Percentiles rank a stretch among this genome's conserved stretches.
Conservation (phyloP, 2,329 filamentous ascomycete genomes). For the Calonectria fujianensis region DNA sequence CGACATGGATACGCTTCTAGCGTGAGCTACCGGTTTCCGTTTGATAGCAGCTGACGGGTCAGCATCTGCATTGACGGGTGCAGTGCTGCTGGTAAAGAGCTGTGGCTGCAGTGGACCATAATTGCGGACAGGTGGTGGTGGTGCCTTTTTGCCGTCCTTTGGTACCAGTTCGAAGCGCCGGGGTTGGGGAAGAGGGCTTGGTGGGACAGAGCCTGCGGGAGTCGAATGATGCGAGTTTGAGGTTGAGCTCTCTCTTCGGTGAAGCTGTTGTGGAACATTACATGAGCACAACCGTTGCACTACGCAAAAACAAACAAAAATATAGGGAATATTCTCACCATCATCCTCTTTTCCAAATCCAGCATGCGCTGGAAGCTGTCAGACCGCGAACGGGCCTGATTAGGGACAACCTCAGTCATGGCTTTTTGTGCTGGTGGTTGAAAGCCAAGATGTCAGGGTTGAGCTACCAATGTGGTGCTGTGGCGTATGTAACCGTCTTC, state of each 20-base stretch:
- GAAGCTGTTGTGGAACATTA: constrained; percentile 14
- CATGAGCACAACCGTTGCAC: constrained; percentile 20
- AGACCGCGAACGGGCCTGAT: constrained; percentile 55
- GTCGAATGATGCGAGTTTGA: constrained; percentile 39
- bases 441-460: constrained; percentile 39
- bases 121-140: constrained; percentile 52
- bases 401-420: constrained; percentile 46
- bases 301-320: not conserved
- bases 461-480: constrained; percentile 39
- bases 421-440: constrained; percentile 24
- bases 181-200: constrained; percentile 46
- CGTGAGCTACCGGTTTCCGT: constrained; percentile 46
- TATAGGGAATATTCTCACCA: constrained; percentile 65
- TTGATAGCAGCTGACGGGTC: constrained; percentile 44
- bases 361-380: constrained; percentile 76
- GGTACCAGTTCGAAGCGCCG: constrained; percentile 54
- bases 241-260: constrained; percentile 28
- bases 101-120: constrained; percentile 49
- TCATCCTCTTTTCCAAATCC: constrained; percentile 74
- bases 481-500: not conserved
- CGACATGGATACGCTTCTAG: constrained; percentile 38
- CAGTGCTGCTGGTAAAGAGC: constrained; percentile 44
- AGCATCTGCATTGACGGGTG: constrained; percentile 33
- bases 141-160: constrained; percentile 50
- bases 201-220: constrained; percentile 47